These are phyloP conservation scores for Hyaloperonospora brassicae DNA, from an alignment of 352 stramenopile genomes.

Conservation along the genomic window DNA sequence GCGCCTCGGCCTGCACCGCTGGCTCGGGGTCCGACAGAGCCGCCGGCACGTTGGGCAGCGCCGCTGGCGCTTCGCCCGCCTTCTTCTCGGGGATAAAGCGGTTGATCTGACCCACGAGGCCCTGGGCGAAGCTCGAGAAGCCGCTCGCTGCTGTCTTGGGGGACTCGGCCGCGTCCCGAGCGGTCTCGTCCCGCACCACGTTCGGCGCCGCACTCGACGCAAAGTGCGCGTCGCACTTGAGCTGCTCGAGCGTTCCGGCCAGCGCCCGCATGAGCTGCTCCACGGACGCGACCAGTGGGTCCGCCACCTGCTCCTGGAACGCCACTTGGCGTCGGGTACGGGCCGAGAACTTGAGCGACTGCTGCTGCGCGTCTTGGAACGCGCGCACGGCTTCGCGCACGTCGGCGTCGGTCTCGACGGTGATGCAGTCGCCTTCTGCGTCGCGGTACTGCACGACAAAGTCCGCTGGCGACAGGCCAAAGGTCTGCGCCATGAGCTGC, in stretches of 20 bases:
- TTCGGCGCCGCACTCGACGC: slow-evolving; percentile 1
- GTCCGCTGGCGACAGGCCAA: slow-evolving; percentile 32
- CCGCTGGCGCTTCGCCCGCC: slow-evolving; percentile 15
- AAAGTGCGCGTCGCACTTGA: slow-evolving; percentile 39
- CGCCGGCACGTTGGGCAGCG: slow-evolving; percentile 7
- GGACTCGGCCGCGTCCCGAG: slow-evolving; percentile 25
- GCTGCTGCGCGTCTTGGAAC: slow-evolving; percentile 33
- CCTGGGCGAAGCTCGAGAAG: slow-evolving; percentile 62
- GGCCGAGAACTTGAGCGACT: slow-evolving; percentile 67
- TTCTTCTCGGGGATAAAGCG: slow-evolving; percentile 54
- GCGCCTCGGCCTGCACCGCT: slow-evolving; percentile 4
- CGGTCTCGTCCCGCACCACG: slow-evolving; percentile 16
- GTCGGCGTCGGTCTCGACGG: slow-evolving; percentile 57
- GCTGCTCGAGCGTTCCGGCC: slow-evolving; percentile 40
- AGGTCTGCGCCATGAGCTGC: slow-evolving; percentile 53
- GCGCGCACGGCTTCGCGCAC: slow-evolving; percentile 51
- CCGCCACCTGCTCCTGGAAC: slow-evolving; percentile 43
- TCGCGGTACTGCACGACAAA: slow-evolving; percentile 74
- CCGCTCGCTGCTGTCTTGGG: slow-evolving; percentile 36
- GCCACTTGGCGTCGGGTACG: slow-evolving; percentile 30
- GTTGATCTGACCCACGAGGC: slow-evolving; percentile 58
- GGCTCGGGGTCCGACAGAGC: slow-evolving; percentile 9
- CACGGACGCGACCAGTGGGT: slow-evolving; percentile 50
- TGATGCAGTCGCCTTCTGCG: slow-evolving; percentile 50
- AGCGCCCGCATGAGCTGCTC: slow-evolving; percentile 52